Percentiles rank a stretch among this genome's conserved stretches.
These are phyloP conservation scores for Tilletia setariae DNA, from an alignment of 1,284 basidiomycete species.

Conservation along the genomic window DNA sequence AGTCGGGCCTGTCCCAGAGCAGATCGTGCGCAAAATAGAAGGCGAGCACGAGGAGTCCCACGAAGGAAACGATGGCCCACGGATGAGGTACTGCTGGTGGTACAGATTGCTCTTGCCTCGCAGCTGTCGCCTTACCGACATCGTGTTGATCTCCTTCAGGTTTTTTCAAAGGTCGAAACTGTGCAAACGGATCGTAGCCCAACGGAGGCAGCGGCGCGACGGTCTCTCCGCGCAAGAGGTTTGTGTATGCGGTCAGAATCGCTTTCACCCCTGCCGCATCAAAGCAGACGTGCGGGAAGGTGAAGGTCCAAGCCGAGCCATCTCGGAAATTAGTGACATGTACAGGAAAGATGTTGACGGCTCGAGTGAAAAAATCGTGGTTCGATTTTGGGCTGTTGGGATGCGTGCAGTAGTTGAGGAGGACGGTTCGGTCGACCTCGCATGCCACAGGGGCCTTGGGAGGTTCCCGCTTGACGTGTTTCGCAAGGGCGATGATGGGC, in stretches of 20 bases:
- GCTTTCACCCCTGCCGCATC: background rate
- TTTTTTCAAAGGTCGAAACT: background rate
- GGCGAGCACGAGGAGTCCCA: background rate
- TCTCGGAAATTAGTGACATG: background rate
- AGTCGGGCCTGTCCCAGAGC: constrained; percentile 2
- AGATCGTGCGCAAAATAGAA: background rate
- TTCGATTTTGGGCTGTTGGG: background rate
- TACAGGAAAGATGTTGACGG: background rate
- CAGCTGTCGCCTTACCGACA: too few relatives aligned
- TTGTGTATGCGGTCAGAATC: background rate
- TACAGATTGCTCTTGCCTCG: background rate
- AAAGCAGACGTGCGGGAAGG: constrained; percentile 10
- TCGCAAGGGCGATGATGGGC: background rate
- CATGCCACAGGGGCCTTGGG: background rate
- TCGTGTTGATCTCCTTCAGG: background rate
- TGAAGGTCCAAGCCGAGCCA: background rate
- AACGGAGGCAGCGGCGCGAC: background rate
- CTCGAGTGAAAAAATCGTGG: background rate
- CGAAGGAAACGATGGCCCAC: background rate
- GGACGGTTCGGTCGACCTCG: background rate
- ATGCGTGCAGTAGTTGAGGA: background rate
- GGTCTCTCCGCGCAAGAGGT: background rate
- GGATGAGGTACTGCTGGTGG: background rate
- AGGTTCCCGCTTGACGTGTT: background rate
- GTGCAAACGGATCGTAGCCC: constrained; percentile 1